These are phyloP conservation scores for Scleromitrula shiraiana DNA, from an alignment of 2,329 filamentous ascomycete genomes.

Conservation along the genomic window DNA sequence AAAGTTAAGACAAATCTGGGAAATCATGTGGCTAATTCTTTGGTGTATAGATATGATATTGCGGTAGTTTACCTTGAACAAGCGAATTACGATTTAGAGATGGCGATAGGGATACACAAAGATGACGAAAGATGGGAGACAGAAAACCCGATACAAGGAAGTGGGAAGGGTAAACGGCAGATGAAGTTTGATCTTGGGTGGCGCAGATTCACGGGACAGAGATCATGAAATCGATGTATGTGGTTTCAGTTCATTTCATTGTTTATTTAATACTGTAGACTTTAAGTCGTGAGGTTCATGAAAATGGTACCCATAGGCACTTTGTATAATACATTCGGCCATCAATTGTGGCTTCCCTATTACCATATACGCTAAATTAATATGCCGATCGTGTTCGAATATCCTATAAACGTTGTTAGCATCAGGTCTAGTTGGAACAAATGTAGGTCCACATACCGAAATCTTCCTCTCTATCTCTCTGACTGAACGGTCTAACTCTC, in stretches of 20 bases:
- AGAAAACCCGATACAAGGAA: constrained; percentile 50
- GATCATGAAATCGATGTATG: constrained; percentile 12
- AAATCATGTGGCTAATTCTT: constrained; percentile 21
- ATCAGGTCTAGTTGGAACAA: neutral
- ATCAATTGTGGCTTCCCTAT: neutral
- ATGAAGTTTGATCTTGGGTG: constrained; percentile 28
- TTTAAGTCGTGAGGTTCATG: neutral
- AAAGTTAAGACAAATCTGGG: neutral
- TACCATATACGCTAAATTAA: constrained; percentile 16
- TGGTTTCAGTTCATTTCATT: neutral
- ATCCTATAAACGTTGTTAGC: constrained; percentile 34
- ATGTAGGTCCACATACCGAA: constrained; percentile 42
- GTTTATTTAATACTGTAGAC: neutral
- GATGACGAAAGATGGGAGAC: constrained; percentile 72
- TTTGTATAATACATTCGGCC: neutral
- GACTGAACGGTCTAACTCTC: constrained; percentile 82
- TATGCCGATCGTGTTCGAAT: constrained; percentile 51
- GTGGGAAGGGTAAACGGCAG: constrained; percentile 36
- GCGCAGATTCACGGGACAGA: constrained; percentile 27
- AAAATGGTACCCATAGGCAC: neutral
- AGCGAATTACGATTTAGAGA: constrained; percentile 55
- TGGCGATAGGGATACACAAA: constrained; percentile 54
- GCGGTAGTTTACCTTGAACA: constrained; percentile 70
- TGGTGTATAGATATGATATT: constrained; percentile 51
- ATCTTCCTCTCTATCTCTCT: constrained; percentile 95